These are phyloP conservation scores for Alternaria arborescens DNA, from an alignment of 2,329 filamentous ascomycete species.

Conservation along the genomic window DNA sequence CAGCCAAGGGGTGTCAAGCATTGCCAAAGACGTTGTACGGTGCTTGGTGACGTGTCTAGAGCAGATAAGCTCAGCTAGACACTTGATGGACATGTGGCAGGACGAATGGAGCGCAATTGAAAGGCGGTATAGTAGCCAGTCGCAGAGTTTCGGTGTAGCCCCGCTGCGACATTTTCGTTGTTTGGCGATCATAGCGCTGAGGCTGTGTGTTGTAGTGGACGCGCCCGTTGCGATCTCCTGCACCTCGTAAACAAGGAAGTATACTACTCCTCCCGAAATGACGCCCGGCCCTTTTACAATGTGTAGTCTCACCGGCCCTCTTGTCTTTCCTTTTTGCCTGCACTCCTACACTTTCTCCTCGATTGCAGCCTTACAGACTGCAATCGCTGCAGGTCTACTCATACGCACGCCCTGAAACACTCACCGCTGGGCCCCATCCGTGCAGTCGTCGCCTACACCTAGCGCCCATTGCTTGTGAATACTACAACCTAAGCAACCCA, in stretches of 20 bases:
- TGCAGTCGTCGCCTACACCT: conserved; percentile 15
- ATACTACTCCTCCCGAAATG: conserved; percentile 23
- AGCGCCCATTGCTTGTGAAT: conserved; percentile 9
- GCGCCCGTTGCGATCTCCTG: conserved; percentile 9
- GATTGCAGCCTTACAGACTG: conserved; percentile 7
- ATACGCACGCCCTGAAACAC: conserved; percentile 27
- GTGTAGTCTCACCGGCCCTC: conserved; percentile 10
- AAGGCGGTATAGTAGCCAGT: neutral
- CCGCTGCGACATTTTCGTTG: conserved; percentile 10
- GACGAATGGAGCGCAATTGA: conserved; percentile 1
- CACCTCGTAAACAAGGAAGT: conserved; percentile 35
- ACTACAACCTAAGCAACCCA: conserved; percentile 1
- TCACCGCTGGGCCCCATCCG: neutral
- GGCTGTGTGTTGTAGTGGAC: conserved; percentile 11
- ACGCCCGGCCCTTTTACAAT: conserved; percentile 22
- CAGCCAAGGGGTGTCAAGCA: conserved; percentile 39
- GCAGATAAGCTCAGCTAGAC: conserved; percentile 15
- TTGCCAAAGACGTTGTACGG: conserved; percentile 22
- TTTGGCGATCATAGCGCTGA: conserved; percentile 18
- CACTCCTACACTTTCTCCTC: conserved; percentile 4
- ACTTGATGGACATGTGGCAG: neutral
- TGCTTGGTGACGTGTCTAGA: conserved; percentile 39
- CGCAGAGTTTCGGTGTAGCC: conserved; percentile 15
- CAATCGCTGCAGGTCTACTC: conserved; percentile 19
- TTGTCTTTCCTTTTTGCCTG: conserved; percentile 12